Base-by-base conservation (phyloP, 768 basidiomycete species). In the Psilocybe cubensis region DNA sequence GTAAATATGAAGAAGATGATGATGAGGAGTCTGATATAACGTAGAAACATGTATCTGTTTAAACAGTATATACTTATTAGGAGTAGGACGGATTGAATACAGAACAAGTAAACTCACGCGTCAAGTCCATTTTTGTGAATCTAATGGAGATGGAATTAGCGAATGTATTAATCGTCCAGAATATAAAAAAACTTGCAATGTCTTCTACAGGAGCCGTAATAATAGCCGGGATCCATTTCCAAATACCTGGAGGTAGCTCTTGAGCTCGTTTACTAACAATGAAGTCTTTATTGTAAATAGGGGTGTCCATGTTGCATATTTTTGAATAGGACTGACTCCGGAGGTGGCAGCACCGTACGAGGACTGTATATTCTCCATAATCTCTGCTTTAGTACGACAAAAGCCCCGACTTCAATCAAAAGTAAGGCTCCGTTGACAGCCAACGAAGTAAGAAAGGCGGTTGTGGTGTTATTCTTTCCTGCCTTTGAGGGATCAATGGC, bases 101-200 rank as follows among this genome's bases (percentile, higher is more conserved):
- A 43, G 20, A 18, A 38, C 8, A 44, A 12, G 23, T 33, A 11
- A 18, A 62, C 62, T 27, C 14, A 66, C 68, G 88, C 86, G 69
- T 91, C 89, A 52, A 87, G 74, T 0, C 85, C 85, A 70, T 87
- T 87, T 68, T 83, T 82, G 17, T 75, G 66, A 58, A 83, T 84
- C 82, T 83, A 20, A 21, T 18, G 33, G 10, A 33, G 24, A 46
- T 29, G 21, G 42, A 8, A 48, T 17, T 43, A 24, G 14, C 27
- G n/a, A n/a, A 41, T 29, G 21, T n/a, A 44, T 31, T 20, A 20
- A 23, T 25, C 23, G 17, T 7, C 14, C 14, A 27, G 31, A 20
- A 24, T n/a, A 9, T 49, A 44, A 7, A 20, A 17, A 33, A 33
- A 72, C 79, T 31, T 63, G 82, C 81, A 53, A 83, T 79, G 23